A percentile compares a stretch with the other conserved stretches of the same genome.
These are phyloP conservation scores for Paxillus ammoniavirescens DNA, from an alignment of 768 basidiomycete genomes.

Conservation along the genomic window DNA sequence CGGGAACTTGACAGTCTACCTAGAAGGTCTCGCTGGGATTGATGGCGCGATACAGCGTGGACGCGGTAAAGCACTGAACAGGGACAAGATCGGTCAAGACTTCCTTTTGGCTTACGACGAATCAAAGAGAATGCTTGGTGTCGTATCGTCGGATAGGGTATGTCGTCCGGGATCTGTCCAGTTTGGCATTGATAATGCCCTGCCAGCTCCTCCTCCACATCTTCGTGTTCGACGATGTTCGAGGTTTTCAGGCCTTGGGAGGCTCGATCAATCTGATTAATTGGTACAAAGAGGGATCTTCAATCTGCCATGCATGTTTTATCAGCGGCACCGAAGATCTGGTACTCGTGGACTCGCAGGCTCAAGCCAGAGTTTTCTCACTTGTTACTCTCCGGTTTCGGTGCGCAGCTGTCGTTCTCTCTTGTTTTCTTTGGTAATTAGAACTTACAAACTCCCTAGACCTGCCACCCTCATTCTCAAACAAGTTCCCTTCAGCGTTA, in stretches of 20 bases:
- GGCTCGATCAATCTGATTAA: slow-evolving; percentile 35
- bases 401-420: slow-evolving; percentile 23
- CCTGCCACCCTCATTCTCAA: slow-evolving; percentile 40
- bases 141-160: slow-evolving; percentile 45
- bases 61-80: slow-evolving; percentile 34
- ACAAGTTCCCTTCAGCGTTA: slow-evolving; percentile 28
- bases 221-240: slow-evolving; percentile 45
- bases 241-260: slow-evolving; percentile 39
- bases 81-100: slow-evolving; percentile 46
- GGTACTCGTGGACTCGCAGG: slow-evolving; percentile 41
- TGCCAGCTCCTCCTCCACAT: slow-evolving; percentile 37
- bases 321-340: slow-evolving; percentile 47
- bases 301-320: slow-evolving; percentile 38
- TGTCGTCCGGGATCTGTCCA: background rate
- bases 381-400: slow-evolving; percentile 47
- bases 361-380: slow-evolving; percentile 45
- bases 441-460: slow-evolving; percentile 20
- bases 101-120: slow-evolving; percentile 54
- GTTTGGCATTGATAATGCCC: background rate
- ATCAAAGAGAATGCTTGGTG: slow-evolving; percentile 43
- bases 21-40: slow-evolving; percentile 35
- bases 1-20: slow-evolving; percentile 37
- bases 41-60: slow-evolving; percentile 28
- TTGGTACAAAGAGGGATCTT: slow-evolving; percentile 39
- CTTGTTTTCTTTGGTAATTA: too few species aligned